phyloP scores from a whole-genome alignment of 495 filamentous ascomycete species.

The Neurospora hispaniola region DNA sequence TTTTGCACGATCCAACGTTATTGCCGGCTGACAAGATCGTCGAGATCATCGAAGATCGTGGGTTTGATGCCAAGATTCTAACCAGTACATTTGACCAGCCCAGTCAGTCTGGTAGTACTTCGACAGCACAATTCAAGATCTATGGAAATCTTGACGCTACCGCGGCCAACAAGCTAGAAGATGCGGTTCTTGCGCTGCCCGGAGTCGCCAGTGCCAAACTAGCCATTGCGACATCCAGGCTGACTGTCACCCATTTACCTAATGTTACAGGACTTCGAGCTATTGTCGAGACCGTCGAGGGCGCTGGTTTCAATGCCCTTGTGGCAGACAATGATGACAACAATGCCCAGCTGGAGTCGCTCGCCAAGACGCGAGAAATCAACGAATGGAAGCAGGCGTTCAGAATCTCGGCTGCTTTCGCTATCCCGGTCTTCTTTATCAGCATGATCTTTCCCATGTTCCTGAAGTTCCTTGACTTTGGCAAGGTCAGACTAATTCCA shows the following conservation, averaged over 20 bases:
- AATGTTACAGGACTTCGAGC: constrained; percentile 64
- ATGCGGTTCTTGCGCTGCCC: constrained; percentile 48
- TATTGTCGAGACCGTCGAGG: constrained; percentile 75
- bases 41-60: constrained; percentile 85
- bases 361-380: constrained; percentile 94
- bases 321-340: constrained; percentile 88
- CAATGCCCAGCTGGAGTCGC: constrained; percentile 89
- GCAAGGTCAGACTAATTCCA: constrained; percentile 48
- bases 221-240: constrained; percentile 53
- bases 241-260: constrained; percentile 60
- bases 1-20: constrained; percentile 64
- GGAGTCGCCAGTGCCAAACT: constrained; percentile 68
- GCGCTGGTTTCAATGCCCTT: constrained; percentile 72
- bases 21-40: constrained; percentile 63
- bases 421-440: constrained; percentile 83
- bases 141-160: constrained; percentile 66
- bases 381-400: constrained; percentile 83
- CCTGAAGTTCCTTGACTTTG: constrained; percentile 62
- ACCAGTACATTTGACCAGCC: constrained; percentile 41
- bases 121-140: constrained; percentile 64
- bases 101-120: constrained; percentile 36
- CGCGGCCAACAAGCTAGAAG: constrained; percentile 62
- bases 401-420: constrained; percentile 62
- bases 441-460: constrained; percentile 86
- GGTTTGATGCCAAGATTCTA: constrained; percentile 81